Evolutionary conservation across 177 flowering plant species (phyloP).

Genomic region (Vitis hybrid): DNA sequence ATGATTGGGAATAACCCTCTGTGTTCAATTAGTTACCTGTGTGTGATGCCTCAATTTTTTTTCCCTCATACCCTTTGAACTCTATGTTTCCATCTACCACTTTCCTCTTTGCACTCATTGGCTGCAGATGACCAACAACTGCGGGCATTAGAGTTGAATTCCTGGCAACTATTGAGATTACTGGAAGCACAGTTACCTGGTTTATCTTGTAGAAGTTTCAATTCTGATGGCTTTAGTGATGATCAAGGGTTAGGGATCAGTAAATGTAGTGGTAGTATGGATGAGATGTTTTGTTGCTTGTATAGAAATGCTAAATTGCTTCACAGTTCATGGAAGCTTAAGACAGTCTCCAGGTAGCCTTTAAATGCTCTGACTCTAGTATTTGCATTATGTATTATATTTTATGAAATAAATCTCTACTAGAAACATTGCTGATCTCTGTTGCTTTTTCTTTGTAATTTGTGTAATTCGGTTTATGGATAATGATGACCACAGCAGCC

Average conservation of each 20-base stretch:
- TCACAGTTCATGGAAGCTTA: slow-evolving; percentile 61
- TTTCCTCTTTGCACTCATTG: background rate
- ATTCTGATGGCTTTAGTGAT: slow-evolving; percentile 24
- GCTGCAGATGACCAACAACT: slow-evolving; percentile 56
- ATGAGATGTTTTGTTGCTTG: slow-evolving; percentile 51
- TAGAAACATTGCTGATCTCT: slow-evolving; percentile 8
- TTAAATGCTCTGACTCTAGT: background rate
- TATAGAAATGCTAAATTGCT: slow-evolving; percentile 51
- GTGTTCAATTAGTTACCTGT: too few species aligned
- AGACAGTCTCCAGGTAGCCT: slow-evolving; percentile 31
- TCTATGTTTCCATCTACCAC: too few species aligned
- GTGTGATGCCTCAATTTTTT: too few species aligned
- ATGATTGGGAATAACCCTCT: too few species aligned
- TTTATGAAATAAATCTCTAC: background rate
- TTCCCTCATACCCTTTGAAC: too few species aligned
- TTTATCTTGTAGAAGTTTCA: slow-evolving; percentile 38
- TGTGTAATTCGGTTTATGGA: slow-evolving; percentile 34
- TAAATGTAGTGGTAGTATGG: slow-evolving; percentile 36
- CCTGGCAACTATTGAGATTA: slow-evolving; percentile 86
- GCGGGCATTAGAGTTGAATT: slow-evolving; percentile 77
- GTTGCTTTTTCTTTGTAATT: slow-evolving; percentile 5
- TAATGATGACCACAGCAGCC: slow-evolving; percentile 32
- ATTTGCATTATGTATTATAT: background rate
- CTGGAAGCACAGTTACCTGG: slow-evolving; percentile 66
- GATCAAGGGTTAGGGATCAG: slow-evolving; percentile 20